Evolutionary conservation across 148 eudicot species (phyloP).

Genomic region (Agrostemma githago): DNA sequence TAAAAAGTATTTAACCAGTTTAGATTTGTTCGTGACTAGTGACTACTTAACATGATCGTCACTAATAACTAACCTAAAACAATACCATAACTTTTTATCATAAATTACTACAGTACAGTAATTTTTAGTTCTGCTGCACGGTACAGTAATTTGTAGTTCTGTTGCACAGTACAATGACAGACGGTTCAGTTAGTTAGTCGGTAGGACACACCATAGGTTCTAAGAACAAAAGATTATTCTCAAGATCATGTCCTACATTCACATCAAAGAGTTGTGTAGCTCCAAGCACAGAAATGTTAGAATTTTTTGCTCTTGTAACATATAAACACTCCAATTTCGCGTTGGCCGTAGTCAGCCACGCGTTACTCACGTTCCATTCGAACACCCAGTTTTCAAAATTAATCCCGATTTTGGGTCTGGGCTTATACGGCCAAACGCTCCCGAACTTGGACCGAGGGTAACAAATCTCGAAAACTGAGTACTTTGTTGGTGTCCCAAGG

Average conservation of each 20-base stretch:
- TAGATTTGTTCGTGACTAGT: too few relatives aligned
- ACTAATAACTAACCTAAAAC: too few relatives aligned
- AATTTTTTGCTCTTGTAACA: neutral
- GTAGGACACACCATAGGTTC: neutral
- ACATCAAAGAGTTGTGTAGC: neutral
- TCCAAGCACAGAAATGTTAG: neutral
- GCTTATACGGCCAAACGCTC: neutral
- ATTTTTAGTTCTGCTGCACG: too few relatives aligned
- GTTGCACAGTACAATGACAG: too few relatives aligned
- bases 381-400: neutral
- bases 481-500: neutral
- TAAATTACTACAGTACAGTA: too few relatives aligned
- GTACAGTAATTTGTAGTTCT: too few relatives aligned
- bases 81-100: too few relatives aligned
- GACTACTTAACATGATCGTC: too few relatives aligned
- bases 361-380: neutral
- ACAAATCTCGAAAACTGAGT: neutral
- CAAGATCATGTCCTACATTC: conserved; percentile 22
- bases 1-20: too few relatives aligned
- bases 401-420: conserved; percentile 1
- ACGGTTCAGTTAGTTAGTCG: neutral
- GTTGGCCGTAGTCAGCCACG: neutral
- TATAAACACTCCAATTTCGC: conserved; percentile 6
- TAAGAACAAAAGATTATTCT: neutral
- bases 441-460: neutral